Evolutionary conservation across 257 asterid genomes (phyloP).

Genomic region (Rhazya stricta): DNA sequence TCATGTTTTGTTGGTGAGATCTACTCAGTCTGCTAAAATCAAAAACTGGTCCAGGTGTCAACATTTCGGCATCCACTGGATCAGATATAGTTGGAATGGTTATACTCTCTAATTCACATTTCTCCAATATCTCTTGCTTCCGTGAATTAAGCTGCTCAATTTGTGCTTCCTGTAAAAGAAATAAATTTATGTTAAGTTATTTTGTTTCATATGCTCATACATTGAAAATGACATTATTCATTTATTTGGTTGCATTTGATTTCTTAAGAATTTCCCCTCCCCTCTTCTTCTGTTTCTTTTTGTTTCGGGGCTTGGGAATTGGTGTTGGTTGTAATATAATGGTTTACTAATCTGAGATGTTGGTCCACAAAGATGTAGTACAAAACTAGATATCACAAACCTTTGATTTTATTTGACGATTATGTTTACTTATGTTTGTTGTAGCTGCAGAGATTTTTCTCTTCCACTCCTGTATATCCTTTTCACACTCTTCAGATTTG

Average conservation of each 20-base stretch:
- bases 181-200: slow-evolving; percentile 13
- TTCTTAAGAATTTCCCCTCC: background rate
- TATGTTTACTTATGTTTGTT: slow-evolving; percentile 77
- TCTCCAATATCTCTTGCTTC: slow-evolving; percentile 82
- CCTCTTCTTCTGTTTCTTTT: background rate
- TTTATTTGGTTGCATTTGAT: too few relatives aligned
- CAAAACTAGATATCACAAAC: slow-evolving; percentile 34
- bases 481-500: slow-evolving; percentile 83
- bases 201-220: background rate
- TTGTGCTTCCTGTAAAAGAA: slow-evolving; percentile 61
- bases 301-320: background rate
- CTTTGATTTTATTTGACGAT: slow-evolving; percentile 89
- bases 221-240: background rate
- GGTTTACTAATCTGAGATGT: background rate
- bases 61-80: slow-evolving; percentile 68
- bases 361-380: background rate
- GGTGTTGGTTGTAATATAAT: background rate
- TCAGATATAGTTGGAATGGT: slow-evolving; percentile 67
- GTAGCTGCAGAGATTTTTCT: slow-evolving; percentile 85
- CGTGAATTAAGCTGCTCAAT: slow-evolving; percentile 71
- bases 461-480: slow-evolving; percentile 75
- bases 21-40: slow-evolving; percentile 72
- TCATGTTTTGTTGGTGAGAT: slow-evolving; percentile 66
- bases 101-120: slow-evolving; percentile 81
- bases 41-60: slow-evolving; percentile 50